Base-by-base conservation (phyloP, 768 basidiomycete genomes). In the Tephrocybe sp. region DNA sequence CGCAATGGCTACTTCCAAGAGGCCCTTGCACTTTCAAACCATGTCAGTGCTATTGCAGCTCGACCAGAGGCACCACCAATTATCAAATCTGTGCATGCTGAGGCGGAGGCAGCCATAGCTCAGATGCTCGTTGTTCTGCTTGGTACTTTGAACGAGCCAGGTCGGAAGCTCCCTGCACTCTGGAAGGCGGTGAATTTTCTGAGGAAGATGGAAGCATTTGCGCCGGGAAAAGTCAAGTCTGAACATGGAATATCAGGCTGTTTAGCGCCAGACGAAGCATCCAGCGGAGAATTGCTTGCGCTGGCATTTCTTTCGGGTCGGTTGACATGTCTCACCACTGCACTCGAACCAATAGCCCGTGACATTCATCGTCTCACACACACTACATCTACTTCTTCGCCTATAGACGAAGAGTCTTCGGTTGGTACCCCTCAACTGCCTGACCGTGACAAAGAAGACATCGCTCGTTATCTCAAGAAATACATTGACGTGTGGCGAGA, bases 401-500 rank as follows among this genome's bases (percentile, higher is more conserved):
- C 48, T 76, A 79, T 39, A 68, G 75, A 56, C 57, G 66, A 78
- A 33, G 63, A 67, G 21, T 66, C 70, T 59, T 37, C 54, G 10
- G 33, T 41, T 28, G 30, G 21, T 33, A 57, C 18, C 12, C 39
- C 36, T 9, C 43, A 56, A 38, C 39, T 51, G 25, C 50, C 61
- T 23, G 56, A 86, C 44, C 69, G 79, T 45, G 83, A 86, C 53
- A 79, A 78, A 50, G 85, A 86, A 51, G 90, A 91, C 51, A 75
- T 90, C 38, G 81, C 86, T 30, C 73, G 86, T 30, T 93, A 86
- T 69, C 73, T 96, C 55, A 86, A 91, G 61, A 86, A 83, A 63
- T 94, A 93, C 67, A 83, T 96, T 57, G 95, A 96, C 62, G 68
- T 85, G 10, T 97, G 95, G 86, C 76, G 94, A 46, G 95, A 98